Evolutionary conservation across 441 rosid genomes (phyloP).

Genomic region (Erodium trifolium): DNA sequence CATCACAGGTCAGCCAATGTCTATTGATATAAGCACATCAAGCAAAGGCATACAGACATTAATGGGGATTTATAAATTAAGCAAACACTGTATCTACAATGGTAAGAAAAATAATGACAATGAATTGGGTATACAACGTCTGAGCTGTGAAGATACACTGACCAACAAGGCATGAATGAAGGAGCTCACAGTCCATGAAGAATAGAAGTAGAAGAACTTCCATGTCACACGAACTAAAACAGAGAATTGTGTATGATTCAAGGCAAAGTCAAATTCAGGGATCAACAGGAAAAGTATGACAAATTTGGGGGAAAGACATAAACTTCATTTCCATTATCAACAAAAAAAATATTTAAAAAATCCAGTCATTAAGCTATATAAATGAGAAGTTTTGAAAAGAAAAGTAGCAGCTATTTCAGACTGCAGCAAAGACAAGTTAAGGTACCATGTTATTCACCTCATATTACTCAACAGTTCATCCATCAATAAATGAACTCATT

Average conservation of each 20-base stretch:
- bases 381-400: conserved; percentile 6
- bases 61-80: background rate
- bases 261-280: conserved; percentile 3
- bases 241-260: background rate
- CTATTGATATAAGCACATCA: background rate
- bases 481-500: conserved; percentile 8
- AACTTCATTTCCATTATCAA: background rate
- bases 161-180: no score
- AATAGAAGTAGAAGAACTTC: background rate
- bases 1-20: background rate
- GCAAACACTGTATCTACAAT: background rate
- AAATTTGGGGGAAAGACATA: background rate
- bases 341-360: background rate
- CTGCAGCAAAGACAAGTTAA: no score
- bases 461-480: background rate
- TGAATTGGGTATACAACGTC: conserved; percentile 8
- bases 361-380: background rate
- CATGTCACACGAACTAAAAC: background rate
- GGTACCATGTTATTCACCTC: background rate
- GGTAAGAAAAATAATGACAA: background rate
- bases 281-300: background rate
- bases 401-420: background rate
- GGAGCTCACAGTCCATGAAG: background rate
- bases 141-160: conserved; percentile 2
- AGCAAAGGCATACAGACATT: background rate